These are phyloP conservation scores for Rhizopogon parksii DNA, from an alignment of 1,284 basidiomycete genomes.

Conservation along the genomic window DNA sequence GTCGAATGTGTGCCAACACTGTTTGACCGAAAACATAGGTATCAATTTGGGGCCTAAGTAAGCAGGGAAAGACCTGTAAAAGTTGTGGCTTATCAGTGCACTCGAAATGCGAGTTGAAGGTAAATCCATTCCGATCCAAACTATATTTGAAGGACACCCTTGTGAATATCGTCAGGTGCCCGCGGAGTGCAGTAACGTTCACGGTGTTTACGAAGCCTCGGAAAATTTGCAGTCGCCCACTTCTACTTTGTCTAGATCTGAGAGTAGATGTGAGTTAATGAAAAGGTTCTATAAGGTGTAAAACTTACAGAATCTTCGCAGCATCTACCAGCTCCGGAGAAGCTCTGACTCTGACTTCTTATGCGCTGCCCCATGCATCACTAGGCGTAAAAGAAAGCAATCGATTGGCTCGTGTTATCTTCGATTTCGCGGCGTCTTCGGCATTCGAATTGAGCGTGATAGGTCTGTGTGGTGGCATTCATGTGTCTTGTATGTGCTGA, in stretches of 20 bases:
- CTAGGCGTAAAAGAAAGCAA: conserved; percentile 35
- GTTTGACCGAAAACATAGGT: conserved; percentile 34
- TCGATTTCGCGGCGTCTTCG: conserved; percentile 64
- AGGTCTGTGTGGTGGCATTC: conserved; percentile 36
- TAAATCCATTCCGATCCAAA: conserved; percentile 19
- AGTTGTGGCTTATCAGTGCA: conserved; percentile 77
- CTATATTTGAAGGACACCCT: neutral
- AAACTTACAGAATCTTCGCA: conserved; percentile 9
- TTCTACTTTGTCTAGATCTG: conserved; percentile 29
- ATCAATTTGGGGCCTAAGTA: conserved; percentile 79
- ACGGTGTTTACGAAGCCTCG: conserved; percentile 15
- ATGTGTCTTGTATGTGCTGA: conserved; percentile 10
- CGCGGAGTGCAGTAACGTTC: conserved; percentile 53
- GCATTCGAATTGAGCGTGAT: conserved; percentile 66
- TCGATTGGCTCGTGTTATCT: conserved; percentile 55
- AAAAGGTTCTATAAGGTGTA: conserved; percentile 6
- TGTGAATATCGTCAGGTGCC: conserved; percentile 47
- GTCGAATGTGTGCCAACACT: conserved; percentile 2
- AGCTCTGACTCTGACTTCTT: conserved; percentile 48
- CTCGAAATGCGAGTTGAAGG: conserved; percentile 79
- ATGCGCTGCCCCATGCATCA: conserved; percentile 33
- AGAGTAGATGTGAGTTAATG: conserved; percentile 13
- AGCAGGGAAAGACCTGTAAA: conserved; percentile 78
- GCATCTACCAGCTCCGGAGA: conserved; percentile 22
- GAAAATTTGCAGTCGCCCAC: conserved; percentile 21